These are phyloP conservation scores for Geotrichum ghanense DNA, from an alignment of 805 yeast genomes.

Conservation along the genomic window DNA sequence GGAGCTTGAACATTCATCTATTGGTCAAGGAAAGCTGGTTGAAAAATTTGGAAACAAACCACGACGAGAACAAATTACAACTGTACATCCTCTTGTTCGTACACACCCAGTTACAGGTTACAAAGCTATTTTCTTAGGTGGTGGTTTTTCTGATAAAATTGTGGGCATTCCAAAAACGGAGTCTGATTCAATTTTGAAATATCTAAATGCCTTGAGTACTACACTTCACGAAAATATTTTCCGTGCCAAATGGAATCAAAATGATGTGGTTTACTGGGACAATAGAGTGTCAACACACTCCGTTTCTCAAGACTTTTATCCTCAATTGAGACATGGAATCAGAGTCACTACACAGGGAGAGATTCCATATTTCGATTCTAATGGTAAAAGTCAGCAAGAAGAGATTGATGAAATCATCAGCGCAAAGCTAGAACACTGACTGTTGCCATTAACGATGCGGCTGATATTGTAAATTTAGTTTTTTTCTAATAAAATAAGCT, in stretches of 20 bases:
- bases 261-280: slow-evolving; percentile 43
- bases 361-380: slow-evolving; percentile 37
- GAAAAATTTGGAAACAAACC: slow-evolving; percentile 41
- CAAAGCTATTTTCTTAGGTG: slow-evolving; percentile 44
- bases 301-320: slow-evolving; percentile 38
- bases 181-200: slow-evolving; percentile 45
- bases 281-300: slow-evolving; percentile 42
- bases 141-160: slow-evolving; percentile 50
- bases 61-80: slow-evolving; percentile 45
- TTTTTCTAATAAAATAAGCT: no score
- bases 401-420: slow-evolving; percentile 5
- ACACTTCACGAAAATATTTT: slow-evolving; percentile 29
- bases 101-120: slow-evolving; percentile 53
- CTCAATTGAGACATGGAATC: slow-evolving; percentile 32
- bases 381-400: slow-evolving; percentile 16
- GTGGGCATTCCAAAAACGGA: slow-evolving; percentile 65
- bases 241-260: slow-evolving; percentile 35
- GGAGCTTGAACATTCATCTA: slow-evolving; percentile 33
- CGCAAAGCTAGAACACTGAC: no score
- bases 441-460: no score
- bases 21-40: slow-evolving; percentile 36
- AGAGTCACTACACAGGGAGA: slow-evolving; percentile 38
- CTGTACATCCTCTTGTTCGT: slow-evolving; percentile 48
- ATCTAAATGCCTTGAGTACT: slow-evolving; percentile 32
- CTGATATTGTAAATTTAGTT: no score